phyloP scores from a whole-genome alignment of 148 eudicot genomes.

The Selenicereus undatus region DNA sequence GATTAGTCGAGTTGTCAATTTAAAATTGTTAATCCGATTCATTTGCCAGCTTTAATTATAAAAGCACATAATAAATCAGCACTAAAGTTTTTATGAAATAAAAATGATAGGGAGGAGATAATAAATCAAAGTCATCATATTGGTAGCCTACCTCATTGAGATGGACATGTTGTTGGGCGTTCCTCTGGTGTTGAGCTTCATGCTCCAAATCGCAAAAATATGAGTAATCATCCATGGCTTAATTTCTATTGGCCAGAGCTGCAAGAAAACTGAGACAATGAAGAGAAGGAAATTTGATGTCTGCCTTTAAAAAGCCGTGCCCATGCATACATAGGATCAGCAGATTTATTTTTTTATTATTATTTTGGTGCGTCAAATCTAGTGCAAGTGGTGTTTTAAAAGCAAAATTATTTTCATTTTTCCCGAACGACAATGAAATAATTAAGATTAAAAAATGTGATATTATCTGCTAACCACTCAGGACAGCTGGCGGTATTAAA shows the following conservation, averaged over 20 bases:
- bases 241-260: neutral
- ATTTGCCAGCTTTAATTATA: too few relatives aligned
- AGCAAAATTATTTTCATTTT: too few relatives aligned
- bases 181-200: neutral
- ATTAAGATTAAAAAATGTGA: too few relatives aligned
- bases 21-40: too few relatives aligned
- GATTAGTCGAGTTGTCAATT: too few relatives aligned
- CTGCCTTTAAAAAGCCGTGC: neutral
- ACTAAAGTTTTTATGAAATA: too few relatives aligned
- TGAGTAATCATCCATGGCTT: neutral
- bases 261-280: neutral
- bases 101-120: too few relatives aligned
- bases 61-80: too few relatives aligned
- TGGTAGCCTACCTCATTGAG: neutral
- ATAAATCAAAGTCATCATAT: too few relatives aligned
- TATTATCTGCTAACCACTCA: neutral
- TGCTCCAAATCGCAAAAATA: neutral
- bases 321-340: neutral
- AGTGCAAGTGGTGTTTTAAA: neutral
- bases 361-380: neutral
- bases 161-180: too few relatives aligned
- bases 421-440: neutral
- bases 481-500: neutral
- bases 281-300: neutral
- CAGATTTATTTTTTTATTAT: too few relatives aligned